phyloP scores from a whole-genome alignment of 1,284 basidiomycete species.

The Sporisorium graminicola region DNA sequence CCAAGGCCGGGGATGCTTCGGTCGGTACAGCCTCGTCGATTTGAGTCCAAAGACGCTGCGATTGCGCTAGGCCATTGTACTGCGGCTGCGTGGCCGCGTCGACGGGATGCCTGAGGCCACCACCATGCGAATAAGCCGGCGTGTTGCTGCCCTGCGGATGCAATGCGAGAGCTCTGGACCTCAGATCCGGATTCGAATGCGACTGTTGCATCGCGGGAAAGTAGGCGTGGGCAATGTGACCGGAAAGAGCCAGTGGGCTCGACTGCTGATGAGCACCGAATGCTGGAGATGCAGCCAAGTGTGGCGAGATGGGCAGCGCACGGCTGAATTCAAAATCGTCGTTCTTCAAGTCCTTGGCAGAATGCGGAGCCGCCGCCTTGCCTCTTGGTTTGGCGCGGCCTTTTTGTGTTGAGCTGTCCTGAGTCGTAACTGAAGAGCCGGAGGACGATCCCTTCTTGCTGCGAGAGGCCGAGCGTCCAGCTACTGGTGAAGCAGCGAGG shows the following conservation, averaged over 20 bases:
- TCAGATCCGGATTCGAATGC: conserved; percentile 40
- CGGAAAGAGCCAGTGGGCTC: conserved; percentile 28
- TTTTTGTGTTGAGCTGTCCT: conserved; percentile 23
- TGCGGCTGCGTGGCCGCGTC: not conserved
- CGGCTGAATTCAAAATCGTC: conserved; percentile 47
- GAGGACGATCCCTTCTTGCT: conserved; percentile 23
- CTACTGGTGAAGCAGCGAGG: conserved; percentile 21
- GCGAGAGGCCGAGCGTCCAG: conserved; percentile 4
- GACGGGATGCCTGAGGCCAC: conserved; percentile 25
- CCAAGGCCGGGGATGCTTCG: conserved; percentile 34
- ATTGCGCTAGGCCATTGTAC: too few species aligned
- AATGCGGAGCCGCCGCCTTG: not conserved
- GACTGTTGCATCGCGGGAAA: conserved; percentile 26
- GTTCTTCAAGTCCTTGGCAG: conserved; percentile 5
- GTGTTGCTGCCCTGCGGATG: conserved; percentile 38
- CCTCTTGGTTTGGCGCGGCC: not conserved
- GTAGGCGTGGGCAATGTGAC: conserved; percentile 18
- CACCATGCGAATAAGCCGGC: conserved; percentile 19
- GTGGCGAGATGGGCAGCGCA: conserved; percentile 9
- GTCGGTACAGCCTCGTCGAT: not conserved
- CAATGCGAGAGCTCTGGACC: conserved; percentile 38
- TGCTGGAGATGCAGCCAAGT: not conserved
- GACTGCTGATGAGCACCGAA: conserved; percentile 20
- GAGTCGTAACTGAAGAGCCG: conserved; percentile 14
- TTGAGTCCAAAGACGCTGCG: conserved; percentile 1